These are phyloP conservation scores for Solanum appendiculatum DNA, from an alignment of 257 asterid species.

Conservation along the genomic window DNA sequence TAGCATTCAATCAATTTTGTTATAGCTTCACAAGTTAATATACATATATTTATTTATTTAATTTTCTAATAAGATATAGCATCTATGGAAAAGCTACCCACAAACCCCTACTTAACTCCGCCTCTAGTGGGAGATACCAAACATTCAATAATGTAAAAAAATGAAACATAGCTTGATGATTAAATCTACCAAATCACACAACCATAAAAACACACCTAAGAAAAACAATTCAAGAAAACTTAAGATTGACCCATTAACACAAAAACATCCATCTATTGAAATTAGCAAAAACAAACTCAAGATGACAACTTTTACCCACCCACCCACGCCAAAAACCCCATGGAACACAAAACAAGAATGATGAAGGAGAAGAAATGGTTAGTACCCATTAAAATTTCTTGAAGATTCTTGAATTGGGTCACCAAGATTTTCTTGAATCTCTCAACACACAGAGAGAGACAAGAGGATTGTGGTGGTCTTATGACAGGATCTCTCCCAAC, in stretches of 20 bases:
- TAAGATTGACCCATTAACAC: neutral
- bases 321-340: neutral
- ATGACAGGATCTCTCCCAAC: neutral
- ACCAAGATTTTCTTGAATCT: neutral
- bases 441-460: neutral
- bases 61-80: too few species aligned
- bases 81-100: too few species aligned
- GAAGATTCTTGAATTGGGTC: neutral
- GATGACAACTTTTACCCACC: neutral
- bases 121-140: too few species aligned
- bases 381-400: constrained; percentile 5
- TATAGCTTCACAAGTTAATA: too few species aligned
- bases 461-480: neutral
- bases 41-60: too few species aligned
- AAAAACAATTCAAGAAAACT: neutral
- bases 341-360: neutral
- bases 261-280: neutral
- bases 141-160: neutral
- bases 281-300: neutral
- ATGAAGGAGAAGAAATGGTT: neutral
- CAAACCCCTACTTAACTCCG: too few species aligned
- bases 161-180: neutral
- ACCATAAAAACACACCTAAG: neutral
- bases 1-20: too few species aligned
- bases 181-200: constrained; percentile 1